Conservation (phyloP, 1,139 yeast genomes). For the Kodamaea plutei region DNA sequence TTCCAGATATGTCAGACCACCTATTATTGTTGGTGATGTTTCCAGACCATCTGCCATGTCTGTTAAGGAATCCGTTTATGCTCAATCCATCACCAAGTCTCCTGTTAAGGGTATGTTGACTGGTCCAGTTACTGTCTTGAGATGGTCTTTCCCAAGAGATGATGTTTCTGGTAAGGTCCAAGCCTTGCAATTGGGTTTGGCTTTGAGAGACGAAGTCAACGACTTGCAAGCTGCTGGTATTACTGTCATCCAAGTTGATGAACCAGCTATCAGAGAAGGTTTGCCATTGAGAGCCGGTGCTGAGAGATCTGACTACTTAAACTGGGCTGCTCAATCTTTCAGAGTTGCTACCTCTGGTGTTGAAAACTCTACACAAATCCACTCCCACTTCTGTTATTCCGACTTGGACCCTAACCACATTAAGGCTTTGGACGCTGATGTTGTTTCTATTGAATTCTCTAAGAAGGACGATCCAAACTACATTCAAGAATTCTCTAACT, state of each 20-base stretch:
- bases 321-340: constrained; percentile 99
- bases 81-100: constrained; percentile 91
- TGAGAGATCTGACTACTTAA: constrained; percentile 93
- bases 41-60: constrained; percentile 99
- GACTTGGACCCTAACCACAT: constrained; percentile 99
- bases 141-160: constrained; percentile 99
- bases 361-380: constrained; percentile 90
- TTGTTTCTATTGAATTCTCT: constrained; percentile 97
- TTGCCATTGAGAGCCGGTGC: constrained; percentile 97
- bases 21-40: constrained; percentile 97
- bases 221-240: constrained; percentile 99
- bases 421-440: constrained; percentile 99
- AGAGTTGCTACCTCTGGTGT: constrained; percentile 99
- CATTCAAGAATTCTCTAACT: constrained; percentile 94
- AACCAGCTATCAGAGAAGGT: constrained; percentile 99
- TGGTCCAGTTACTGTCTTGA: constrained; percentile 98
- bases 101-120: constrained; percentile 99
- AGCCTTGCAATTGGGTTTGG: constrained; percentile 95
- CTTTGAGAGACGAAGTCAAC: constrained; percentile 96
- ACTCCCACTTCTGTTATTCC: constrained; percentile 99
- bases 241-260: constrained; percentile 97
- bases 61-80: constrained; percentile 98
- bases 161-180: constrained; percentile 92
- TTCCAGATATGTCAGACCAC: constrained; percentile 99
- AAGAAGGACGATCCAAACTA: constrained; percentile 99